A percentile compares a stretch with the other conserved stretches of the same genome.
These are phyloP conservation scores for Nakaseomyces delphensis DNA, from an alignment of 1,139 yeast genomes.

Conservation along the genomic window DNA sequence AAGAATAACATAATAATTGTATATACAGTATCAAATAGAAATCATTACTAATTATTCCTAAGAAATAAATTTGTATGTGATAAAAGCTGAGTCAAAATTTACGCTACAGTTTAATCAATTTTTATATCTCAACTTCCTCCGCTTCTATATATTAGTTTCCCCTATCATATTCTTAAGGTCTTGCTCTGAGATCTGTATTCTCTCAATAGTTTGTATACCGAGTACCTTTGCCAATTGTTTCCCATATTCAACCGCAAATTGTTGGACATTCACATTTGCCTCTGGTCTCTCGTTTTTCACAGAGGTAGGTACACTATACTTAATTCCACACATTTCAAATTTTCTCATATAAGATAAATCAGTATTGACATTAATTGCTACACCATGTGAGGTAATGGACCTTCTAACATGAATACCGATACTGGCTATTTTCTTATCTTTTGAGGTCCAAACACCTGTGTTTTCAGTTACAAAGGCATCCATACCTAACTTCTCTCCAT, in stretches of 20 bases:
- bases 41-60: neutral
- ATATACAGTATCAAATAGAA: neutral
- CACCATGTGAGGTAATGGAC: slow-evolving; percentile 81
- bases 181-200: slow-evolving; percentile 26
- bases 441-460: slow-evolving; percentile 78
- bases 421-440: slow-evolving; percentile 69
- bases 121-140: too few relatives aligned
- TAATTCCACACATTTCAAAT: slow-evolving; percentile 80
- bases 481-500: slow-evolving; percentile 34
- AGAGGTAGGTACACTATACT: slow-evolving; percentile 49
- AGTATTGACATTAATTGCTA: slow-evolving; percentile 71
- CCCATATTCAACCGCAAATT: slow-evolving; percentile 45
- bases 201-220: slow-evolving; percentile 41
- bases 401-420: slow-evolving; percentile 83
- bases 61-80: too few relatives aligned
- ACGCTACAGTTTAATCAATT: too few relatives aligned
- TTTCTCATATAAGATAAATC: slow-evolving; percentile 62
- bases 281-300: slow-evolving; percentile 31
- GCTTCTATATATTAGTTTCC: too few relatives aligned
- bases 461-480: slow-evolving; percentile 49
- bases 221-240: slow-evolving; percentile 43
- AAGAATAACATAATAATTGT: neutral
- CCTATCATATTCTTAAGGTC: slow-evolving; percentile 19
- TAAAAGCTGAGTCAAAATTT: too few relatives aligned
- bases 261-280: slow-evolving; percentile 30